Evolutionary conservation across 2,329 filamentous ascomycete genomes (phyloP).

Genomic region (Cercospora sp.): DNA sequence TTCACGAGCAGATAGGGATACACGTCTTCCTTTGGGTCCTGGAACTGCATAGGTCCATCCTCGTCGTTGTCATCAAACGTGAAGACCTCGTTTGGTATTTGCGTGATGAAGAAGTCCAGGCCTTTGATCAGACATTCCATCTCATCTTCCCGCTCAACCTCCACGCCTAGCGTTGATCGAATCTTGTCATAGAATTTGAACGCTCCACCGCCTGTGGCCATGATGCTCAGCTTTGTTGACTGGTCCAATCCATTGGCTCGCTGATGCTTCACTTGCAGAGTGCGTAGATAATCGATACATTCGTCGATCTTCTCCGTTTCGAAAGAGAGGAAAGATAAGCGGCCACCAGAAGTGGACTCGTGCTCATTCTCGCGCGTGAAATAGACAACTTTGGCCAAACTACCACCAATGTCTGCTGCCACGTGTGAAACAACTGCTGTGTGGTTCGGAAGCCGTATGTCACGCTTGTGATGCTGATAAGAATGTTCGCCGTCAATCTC

Average conservation of each 20-base stretch:
- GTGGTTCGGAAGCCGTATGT: conserved; percentile 95
- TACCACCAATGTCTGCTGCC: conserved; percentile 96
- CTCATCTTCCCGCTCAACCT: conserved; percentile 90
- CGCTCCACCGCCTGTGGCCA: conserved; percentile 93
- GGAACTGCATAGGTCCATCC: conserved; percentile 80
- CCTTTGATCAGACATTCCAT: conserved; percentile 96
- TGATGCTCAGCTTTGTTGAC: conserved; percentile 70
- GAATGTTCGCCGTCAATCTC: conserved; percentile 50
- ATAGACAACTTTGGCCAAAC: conserved; percentile 93
- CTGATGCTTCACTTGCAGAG: conserved; percentile 79
- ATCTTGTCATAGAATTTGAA: conserved; percentile 97
- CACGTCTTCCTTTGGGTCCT: conserved; percentile 73
- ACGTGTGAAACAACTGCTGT: conserved; percentile 94
- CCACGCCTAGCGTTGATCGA: conserved; percentile 75
- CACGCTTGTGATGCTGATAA: conserved; percentile 74
- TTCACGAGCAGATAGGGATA: conserved; percentile 98
- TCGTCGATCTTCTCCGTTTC: conserved; percentile 93
- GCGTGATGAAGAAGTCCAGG: conserved; percentile 97
- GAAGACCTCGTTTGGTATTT: conserved; percentile 95
- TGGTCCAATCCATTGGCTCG: conserved; percentile 53
- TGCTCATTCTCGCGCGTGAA: conserved; percentile 74
- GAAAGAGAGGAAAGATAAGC: conserved; percentile 92
- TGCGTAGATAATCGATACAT: conserved; percentile 87
- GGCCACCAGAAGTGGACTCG: conserved; percentile 69
- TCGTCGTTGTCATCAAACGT: conserved; percentile 77